Base-by-base conservation (phyloP, 2,329 filamentous ascomycete species). In the Pyrenochaeta sp. region DNA sequence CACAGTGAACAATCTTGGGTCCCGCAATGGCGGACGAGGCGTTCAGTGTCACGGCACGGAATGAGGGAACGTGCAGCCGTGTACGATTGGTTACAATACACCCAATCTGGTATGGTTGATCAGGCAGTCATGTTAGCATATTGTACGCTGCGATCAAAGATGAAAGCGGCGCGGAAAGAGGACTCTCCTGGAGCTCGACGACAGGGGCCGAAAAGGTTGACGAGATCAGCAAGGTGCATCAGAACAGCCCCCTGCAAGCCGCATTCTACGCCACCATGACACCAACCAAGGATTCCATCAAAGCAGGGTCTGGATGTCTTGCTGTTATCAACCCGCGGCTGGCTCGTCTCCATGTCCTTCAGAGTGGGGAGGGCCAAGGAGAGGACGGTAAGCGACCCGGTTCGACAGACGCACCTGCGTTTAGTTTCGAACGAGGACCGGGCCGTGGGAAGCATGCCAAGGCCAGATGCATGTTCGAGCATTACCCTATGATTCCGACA, bases 381-480 rank as follows among this genome's bases (percentile, higher is more conserved):
- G 56, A 53, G 45, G 34, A 59, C 48, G 51, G 61, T 37, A 67
- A 53, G 44, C 38, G 50, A 59, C 50, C 58, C 57, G 54, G 53
- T 57, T 55, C 50, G 55, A 40, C 39, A 42, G 35, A 27, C 29
- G 44, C 34, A 31, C 41, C 49, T 51, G 44, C 53, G 50, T 41
- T 54, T 46, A 48, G 42, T 51, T 18, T n/a, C n/a, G n/a, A n/a
- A n/a, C n/a, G 43, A 58, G 62, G 61, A 62, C 55, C 57, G 65
- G 65, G 48, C 63, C 58, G 59, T 55, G 48, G 54, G 49, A 41
- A 41, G 38, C 37, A 44, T 38, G 55, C 51, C 43, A 64, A 61
- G 65, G 65, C 55, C 61, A 48, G 61, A 60, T 60, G 54, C 54
- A 18, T 39, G 41, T 27, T 43, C 35, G 50, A 45, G 42, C 46